Evolutionary conservation across 2,329 filamentous ascomycete species (phyloP), one percentile per base, ranked within the genome.

Genomic region (Geosmithia putterillii): DNA sequence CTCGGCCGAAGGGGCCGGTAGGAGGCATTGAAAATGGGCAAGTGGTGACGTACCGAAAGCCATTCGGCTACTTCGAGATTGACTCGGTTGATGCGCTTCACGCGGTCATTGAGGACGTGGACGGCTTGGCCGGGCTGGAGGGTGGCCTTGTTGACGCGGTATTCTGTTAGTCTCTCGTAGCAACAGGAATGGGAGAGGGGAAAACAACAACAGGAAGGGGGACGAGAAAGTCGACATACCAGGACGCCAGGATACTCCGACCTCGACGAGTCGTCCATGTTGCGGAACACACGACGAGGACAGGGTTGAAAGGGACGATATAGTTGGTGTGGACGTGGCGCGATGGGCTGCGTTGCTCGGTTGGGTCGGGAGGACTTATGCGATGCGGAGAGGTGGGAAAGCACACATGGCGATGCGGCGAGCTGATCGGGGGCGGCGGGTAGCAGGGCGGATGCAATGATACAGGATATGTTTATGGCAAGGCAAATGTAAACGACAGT

Each of bases 51-150:
- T 79, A 95, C 89, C 81, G 90, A 84, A 48, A 98, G 75, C 87
- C 90, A 98, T 66, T 96, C 90, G 61, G 90, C 90, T 56, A 98
- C 86, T 59, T 95, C 87, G 53, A 71, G 66, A 64, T 98, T 95
- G 66, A 94, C 69, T 62, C 82, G 87, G 55, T 76, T 77, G 59
- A 96, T 90, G 63, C 87, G 78, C 63, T 84, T 85, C 53, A 96
- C 77, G 56, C 92, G 86, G 54, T 95, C 89, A 62, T 82, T 84
- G 54, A 96, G 76, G 46, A 87, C 76, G 44, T 77, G 74, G 35
- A 88, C 85, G 47, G 92, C 89, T 67, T 92, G 86, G 52, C 67
- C 67, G 21, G 92, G 90, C 62, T 86, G 79, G 55, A 98, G 74
- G 56, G 78, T 76, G 52, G 82, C 81, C 90, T 96, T 46, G 44